A percentile compares a stretch with the other conserved stretches of the same genome.
phyloP scores from a whole-genome alignment of 345 rosid genomes.

The Excoecaria agallocha region DNA sequence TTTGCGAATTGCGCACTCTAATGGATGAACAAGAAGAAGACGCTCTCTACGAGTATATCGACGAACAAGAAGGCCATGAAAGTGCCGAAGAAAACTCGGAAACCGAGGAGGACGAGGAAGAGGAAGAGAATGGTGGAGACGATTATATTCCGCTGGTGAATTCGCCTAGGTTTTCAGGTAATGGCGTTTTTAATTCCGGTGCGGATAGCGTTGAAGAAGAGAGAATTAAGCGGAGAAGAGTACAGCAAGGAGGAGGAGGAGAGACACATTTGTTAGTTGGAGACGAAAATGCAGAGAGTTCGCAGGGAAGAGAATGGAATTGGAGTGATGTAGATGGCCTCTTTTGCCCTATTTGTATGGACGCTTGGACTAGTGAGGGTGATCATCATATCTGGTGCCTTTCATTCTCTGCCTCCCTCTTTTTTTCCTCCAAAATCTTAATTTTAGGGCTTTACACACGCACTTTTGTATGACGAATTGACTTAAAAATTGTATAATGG shows the following conservation, averaged over 20 bases:
- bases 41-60: not conserved
- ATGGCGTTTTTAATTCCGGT: not conserved
- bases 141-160: conserved; percentile 27
- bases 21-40: conserved; percentile 7
- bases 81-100: not conserved
- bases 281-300: conserved; percentile 21
- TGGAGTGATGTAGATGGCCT: conserved; percentile 57
- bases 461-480: not conserved
- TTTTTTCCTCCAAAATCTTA: not conserved
- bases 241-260: conserved; percentile 21
- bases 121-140: not conserved
- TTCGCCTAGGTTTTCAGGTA: conserved; percentile 31
- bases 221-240: conserved; percentile 37
- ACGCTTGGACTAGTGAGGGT: conserved; percentile 64
- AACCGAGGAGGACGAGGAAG: conserved; percentile 18
- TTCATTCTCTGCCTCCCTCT: no score
- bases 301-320: conserved; percentile 50
- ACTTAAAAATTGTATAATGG: not conserved
- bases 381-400: conserved; percentile 73
- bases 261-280: conserved; percentile 24
- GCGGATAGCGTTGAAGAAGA: conserved; percentile 17
- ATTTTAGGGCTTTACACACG: not conserved
- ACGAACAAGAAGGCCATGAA: conserved; percentile 13
- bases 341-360: conserved; percentile 79
- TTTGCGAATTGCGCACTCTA: not conserved